Evolutionary conservation across 768 basidiomycete genomes (phyloP).

Genomic region (Kwoniella botswanensis): DNA sequence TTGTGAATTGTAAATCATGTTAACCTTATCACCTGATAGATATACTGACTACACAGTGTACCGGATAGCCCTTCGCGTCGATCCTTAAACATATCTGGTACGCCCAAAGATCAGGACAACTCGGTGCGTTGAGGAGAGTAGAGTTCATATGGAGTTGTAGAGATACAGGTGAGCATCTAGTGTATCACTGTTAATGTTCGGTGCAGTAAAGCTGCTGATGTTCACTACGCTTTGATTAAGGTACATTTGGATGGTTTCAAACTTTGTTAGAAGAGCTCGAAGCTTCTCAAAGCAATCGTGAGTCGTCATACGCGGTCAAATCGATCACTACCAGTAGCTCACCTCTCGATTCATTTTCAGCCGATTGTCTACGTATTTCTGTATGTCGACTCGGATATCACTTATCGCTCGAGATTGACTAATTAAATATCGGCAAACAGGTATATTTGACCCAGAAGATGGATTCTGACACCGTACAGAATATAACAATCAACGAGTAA

Average conservation of each 20-base stretch:
- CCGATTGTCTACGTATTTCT: slow-evolving; percentile 84
- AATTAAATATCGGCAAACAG: slow-evolving; percentile 2
- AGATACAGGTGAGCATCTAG: slow-evolving; percentile 37
- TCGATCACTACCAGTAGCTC: not conserved
- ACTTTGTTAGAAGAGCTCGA: slow-evolving; percentile 85
- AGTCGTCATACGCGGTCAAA: slow-evolving; percentile 51
- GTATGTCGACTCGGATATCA: slow-evolving; percentile 17
- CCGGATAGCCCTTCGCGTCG: slow-evolving; percentile 73
- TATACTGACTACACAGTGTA: too few relatives aligned
- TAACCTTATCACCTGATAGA: too few relatives aligned
- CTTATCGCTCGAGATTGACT: too few relatives aligned
- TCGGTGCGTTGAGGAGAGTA: slow-evolving; percentile 82
- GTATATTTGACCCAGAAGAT: slow-evolving; percentile 52
- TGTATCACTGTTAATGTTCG: too few relatives aligned
- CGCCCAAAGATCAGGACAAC: slow-evolving; percentile 74
- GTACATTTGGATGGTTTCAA: slow-evolving; percentile 99
- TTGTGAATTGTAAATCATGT: too few relatives aligned
- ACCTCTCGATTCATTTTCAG: slow-evolving; percentile 58
- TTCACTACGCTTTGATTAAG: slow-evolving; percentile 45
- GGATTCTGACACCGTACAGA: slow-evolving; percentile 43
- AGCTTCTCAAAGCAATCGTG: slow-evolving; percentile 84
- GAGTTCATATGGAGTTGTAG: slow-evolving; percentile 80
- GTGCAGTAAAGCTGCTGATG: too few relatives aligned
- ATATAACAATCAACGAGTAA: slow-evolving; percentile 52
- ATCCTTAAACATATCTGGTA: slow-evolving; percentile 98